Evolutionary conservation across 1,284 basidiomycete genomes (phyloP), one percentile per base, ranked within the genome.

Genomic region (Phenoliferia sp.): DNA sequence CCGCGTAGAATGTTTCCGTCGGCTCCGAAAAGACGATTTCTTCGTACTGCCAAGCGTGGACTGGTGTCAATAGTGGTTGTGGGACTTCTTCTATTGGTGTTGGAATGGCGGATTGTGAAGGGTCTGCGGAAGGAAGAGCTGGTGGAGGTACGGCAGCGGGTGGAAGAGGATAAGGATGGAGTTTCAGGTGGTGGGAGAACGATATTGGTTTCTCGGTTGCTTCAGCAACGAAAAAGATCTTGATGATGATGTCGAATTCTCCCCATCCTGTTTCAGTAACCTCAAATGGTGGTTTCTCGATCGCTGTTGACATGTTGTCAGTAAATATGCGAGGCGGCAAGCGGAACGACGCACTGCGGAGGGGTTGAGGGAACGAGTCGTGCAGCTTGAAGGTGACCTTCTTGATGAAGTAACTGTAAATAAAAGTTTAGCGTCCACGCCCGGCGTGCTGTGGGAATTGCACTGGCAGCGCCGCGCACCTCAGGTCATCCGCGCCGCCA

Each of bases 41-140:
- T 78, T 99, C 96, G 81, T 99, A 99, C 77, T 98, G 94, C 95
- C 96, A 99, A 0, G 93, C 92, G 78, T 98, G 91, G n/a, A 97
- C 90, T 0, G 82, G 81, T 22, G 61, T 55, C 12, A 74, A 39
- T 10, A 74, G 64, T 26, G 50, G 4, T 26, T 57, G 15, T 39
- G 58, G 58, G 22, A 36, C 16, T 52, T 67, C 61, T 17, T 31
- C 35, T 35, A 39, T 17, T 16, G 44, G 34, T 29, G 56, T 7
- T 10, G 35, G 16, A 12, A 28, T 35, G 36, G 29, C 26, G 66
- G 3, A 66, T 44, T 44, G 39, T 12, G 39, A 44, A 16, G 32
- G 29, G 61, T 55, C 6, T 56, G 33, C 86, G 28, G 83, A 77
- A 69, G 86, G 85, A 52, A 62, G 12, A 64, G 68, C 67, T 12